Evolutionary conservation across 2,329 filamentous ascomycete species (phyloP).

Genomic region (Boeremia exigua): DNA sequence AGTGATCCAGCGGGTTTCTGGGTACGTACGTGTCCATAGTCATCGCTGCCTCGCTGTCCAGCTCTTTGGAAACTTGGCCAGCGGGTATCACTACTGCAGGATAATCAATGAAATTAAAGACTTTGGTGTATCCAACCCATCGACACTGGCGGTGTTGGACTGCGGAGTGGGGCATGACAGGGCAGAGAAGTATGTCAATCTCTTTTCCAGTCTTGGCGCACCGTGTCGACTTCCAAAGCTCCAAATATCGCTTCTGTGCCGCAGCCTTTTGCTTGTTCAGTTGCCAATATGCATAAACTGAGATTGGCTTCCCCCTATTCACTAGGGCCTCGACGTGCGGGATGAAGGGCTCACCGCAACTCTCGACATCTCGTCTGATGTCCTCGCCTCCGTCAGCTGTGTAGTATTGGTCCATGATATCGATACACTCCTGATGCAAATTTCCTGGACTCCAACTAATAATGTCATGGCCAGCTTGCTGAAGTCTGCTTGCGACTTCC

Average conservation of each 20-base stretch:
- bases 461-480: constrained; percentile 60
- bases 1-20: constrained; percentile 59
- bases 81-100: constrained; percentile 63
- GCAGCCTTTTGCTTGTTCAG: constrained; percentile 64
- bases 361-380: constrained; percentile 60
- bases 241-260: constrained; percentile 62
- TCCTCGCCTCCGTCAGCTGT: constrained; percentile 69
- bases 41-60: constrained; percentile 45
- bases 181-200: constrained; percentile 64
- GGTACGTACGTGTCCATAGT: constrained; percentile 48
- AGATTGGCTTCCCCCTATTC: constrained; percentile 50
- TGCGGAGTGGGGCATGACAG: constrained; percentile 66
- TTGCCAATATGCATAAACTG: constrained; percentile 73
- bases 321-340: constrained; percentile 61
- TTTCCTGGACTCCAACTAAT: constrained; percentile 59
- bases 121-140: constrained; percentile 65
- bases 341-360: constrained; percentile 62
- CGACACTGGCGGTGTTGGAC: constrained; percentile 55
- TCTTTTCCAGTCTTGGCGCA: constrained; percentile 53
- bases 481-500: constrained; percentile 48
- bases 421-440: constrained; percentile 62
- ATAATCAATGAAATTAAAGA: constrained; percentile 70
- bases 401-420: constrained; percentile 67
- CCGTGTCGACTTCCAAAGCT: constrained; percentile 61
- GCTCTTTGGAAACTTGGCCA: constrained; percentile 53